Evolutionary conservation across 768 basidiomycete genomes (phyloP).

Genomic region (Multifurca ochricompacta): DNA sequence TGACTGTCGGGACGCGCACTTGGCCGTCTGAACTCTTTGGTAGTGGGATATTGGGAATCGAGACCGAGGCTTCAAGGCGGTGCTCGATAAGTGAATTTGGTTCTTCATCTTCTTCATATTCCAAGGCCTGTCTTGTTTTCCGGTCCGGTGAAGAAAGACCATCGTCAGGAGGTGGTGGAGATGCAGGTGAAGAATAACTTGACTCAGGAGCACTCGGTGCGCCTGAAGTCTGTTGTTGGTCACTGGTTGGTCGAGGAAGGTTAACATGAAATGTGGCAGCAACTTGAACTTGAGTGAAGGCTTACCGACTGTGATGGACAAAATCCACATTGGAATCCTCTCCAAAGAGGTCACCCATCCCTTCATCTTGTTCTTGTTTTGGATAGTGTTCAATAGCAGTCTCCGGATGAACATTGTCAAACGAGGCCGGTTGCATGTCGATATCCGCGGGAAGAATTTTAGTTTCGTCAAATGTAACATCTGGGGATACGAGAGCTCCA

Average conservation of each 20-base stretch:
- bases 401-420: neutral
- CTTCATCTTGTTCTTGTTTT: conserved; percentile 24
- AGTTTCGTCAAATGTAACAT: neutral
- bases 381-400: conserved; percentile 10
- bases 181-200: conserved; percentile 28
- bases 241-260: neutral
- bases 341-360: conserved; percentile 77
- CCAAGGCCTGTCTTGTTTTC: conserved; percentile 54
- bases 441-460: conserved; percentile 1
- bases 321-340: conserved; percentile 50
- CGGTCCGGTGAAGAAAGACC: conserved; percentile 55
- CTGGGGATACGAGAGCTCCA: conserved; percentile 8
- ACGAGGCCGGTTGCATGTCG: conserved; percentile 9
- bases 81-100: conserved; percentile 49
- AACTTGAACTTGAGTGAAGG: neutral
- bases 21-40: conserved; percentile 75
- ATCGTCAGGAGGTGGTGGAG: conserved; percentile 39
- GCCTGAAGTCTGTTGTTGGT: conserved; percentile 7
- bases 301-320: conserved; percentile 45
- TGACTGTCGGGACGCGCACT: conserved; percentile 38
- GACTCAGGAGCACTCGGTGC: conserved; percentile 23
- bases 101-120: conserved; percentile 73
- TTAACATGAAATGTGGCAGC: neutral
- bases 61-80: conserved; percentile 58
- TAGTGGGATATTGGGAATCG: conserved; percentile 82